A percentile compares a stretch with the other conserved stretches of the same genome.
Conservation (phyloP, 495 filamentous ascomycete genomes). For the Aspergillus homomorphus region DNA sequence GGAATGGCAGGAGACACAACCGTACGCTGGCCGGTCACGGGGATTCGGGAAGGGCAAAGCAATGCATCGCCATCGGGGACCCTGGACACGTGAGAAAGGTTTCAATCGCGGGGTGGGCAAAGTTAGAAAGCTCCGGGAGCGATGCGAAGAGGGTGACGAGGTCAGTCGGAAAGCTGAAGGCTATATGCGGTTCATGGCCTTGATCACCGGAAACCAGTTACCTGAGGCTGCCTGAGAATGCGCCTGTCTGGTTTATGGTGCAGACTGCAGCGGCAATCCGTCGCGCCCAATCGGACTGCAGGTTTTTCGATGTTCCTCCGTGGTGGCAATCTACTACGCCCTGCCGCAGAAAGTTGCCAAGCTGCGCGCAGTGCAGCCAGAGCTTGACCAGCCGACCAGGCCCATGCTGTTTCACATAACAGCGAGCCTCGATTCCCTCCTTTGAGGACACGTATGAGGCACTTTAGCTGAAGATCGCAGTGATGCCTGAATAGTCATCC, state of each 20-base stretch:
- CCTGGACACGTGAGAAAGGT: conserved; percentile 47
- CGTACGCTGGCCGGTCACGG: conserved; percentile 21
- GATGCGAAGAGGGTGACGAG: conserved; percentile 38
- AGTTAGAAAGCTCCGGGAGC: conserved; percentile 38
- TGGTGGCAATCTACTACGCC: background rate
- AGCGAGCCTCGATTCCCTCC: background rate
- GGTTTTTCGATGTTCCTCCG: background rate
- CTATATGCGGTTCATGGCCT: conserved; percentile 40
- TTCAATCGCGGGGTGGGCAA: conserved; percentile 43
- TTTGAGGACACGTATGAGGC: background rate
- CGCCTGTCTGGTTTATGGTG: conserved; percentile 6
- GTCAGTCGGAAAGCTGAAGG: conserved; percentile 35
- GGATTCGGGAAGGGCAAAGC: conserved; percentile 44
- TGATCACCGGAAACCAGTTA: conserved; percentile 28
- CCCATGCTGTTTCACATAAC: background rate
- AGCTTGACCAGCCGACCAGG: background rate
- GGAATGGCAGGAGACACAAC: conserved; percentile 38
- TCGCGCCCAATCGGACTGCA: too few relatives aligned
- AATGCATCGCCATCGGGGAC: conserved; percentile 37
- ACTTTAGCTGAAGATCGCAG: background rate
- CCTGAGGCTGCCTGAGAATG: conserved; percentile 9
- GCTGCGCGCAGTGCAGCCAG: background rate
- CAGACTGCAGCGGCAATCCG: too few relatives aligned
- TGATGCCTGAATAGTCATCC: background rate
- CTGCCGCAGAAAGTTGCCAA: background rate